These are phyloP conservation scores for Russula compacta DNA, from an alignment of 768 basidiomycete genomes.

Conservation along the genomic window DNA sequence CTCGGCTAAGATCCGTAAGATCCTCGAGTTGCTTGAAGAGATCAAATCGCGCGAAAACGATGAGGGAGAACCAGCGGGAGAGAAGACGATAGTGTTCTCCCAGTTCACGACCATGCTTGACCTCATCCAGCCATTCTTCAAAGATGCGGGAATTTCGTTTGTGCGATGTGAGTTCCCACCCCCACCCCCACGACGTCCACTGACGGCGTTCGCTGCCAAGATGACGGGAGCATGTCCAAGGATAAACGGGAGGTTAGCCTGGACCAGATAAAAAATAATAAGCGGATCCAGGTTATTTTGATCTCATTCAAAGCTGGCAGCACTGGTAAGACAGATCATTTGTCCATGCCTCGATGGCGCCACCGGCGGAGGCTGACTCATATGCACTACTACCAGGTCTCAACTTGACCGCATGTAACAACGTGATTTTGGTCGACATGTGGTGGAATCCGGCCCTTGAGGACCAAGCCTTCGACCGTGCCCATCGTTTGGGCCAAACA, in stretches of 20 bases:
- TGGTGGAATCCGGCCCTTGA: slow-evolving; percentile 95
- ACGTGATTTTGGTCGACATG: slow-evolving; percentile 85
- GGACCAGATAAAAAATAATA: slow-evolving; percentile 56
- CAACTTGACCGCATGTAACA: slow-evolving; percentile 88
- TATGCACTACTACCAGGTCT: slow-evolving; percentile 43
- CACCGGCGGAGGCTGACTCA: not conserved
- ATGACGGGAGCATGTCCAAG: slow-evolving; percentile 81
- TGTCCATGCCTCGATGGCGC: not conserved
- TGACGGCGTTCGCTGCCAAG: slow-evolving; percentile 32
- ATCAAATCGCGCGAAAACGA: slow-evolving; percentile 49
- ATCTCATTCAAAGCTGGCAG: slow-evolving; percentile 96
- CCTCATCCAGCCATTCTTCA: slow-evolving; percentile 78
- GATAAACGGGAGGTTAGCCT: slow-evolving; percentile 70
- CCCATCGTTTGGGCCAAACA: slow-evolving; percentile 84
- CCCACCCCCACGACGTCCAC: no score
- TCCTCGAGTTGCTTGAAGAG: slow-evolving; percentile 59
- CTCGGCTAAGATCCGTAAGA: slow-evolving; percentile 83
- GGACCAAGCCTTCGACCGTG: slow-evolving; percentile 92
- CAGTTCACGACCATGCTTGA: slow-evolving; percentile 88
- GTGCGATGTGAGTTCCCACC: slow-evolving; percentile 88
- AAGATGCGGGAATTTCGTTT: slow-evolving; percentile 53
- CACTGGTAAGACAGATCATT: slow-evolving; percentile 46
- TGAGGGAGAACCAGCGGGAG: slow-evolving; percentile 28
- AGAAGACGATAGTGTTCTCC: slow-evolving; percentile 96
- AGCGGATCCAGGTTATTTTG: slow-evolving; percentile 62